phyloP scores from a whole-genome alignment of 2,329 filamentous ascomycete species.

The Pseudogymnoascus sp. region DNA sequence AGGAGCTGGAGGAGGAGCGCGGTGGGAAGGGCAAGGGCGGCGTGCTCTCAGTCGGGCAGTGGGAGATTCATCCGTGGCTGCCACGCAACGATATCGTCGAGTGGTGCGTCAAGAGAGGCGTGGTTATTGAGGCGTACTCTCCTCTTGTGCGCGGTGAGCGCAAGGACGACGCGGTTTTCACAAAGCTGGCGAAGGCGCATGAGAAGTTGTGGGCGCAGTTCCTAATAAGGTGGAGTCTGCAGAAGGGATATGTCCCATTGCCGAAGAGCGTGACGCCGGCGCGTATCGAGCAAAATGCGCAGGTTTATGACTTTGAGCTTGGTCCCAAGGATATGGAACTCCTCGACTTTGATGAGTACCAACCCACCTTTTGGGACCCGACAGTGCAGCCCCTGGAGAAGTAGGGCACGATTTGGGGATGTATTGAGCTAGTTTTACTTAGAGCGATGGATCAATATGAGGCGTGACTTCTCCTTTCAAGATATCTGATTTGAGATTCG shows the following conservation, averaged over 20 bases:
- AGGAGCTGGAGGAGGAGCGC: conserved; percentile 52
- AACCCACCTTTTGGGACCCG: conserved; percentile 51
- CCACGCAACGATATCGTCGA: conserved; percentile 67
- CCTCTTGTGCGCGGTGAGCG: conserved; percentile 60
- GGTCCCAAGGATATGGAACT: conserved; percentile 43
- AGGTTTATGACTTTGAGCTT: conserved; percentile 48
- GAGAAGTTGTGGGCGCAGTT: conserved; percentile 68
- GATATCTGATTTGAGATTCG: background rate
- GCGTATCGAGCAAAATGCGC: conserved; percentile 57
- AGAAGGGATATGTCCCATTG: conserved; percentile 66
- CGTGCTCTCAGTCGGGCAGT: conserved; percentile 75
- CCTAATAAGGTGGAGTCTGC: conserved; percentile 71
- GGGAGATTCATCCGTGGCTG: conserved; percentile 86
- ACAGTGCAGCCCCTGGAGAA: conserved; percentile 39
- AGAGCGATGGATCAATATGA: background rate
- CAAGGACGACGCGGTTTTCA: conserved; percentile 58
- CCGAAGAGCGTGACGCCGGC: conserved; percentile 65
- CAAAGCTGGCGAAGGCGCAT: conserved; percentile 61
- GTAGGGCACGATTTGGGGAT: conserved; percentile 14
- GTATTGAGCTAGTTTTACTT: background rate
- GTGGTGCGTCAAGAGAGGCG: conserved; percentile 61
- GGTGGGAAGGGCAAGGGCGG: conserved; percentile 59
- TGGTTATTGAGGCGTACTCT: conserved; percentile 57
- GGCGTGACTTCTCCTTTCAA: background rate
- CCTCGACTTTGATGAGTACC: conserved; percentile 44